These are phyloP conservation scores for Monilinia vaccinii-corymbosi DNA, from an alignment of 2,329 filamentous ascomycete genomes.

Conservation along the genomic window DNA sequence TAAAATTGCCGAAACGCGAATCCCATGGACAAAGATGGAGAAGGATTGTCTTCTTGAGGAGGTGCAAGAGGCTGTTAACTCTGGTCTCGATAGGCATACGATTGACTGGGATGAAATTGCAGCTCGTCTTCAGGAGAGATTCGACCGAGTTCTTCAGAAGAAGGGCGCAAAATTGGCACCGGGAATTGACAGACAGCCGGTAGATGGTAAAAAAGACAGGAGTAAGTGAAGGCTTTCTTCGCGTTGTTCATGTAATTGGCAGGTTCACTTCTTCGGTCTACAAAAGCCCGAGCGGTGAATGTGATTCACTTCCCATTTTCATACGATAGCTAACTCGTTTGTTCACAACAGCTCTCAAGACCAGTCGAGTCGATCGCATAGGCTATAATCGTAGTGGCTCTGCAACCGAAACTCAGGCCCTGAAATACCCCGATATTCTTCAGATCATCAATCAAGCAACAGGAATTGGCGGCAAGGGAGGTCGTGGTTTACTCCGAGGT, in stretches of 20 bases:
- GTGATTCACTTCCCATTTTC: not conserved
- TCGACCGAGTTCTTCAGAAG: not conserved
- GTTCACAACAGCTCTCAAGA: not conserved
- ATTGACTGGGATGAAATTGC: constrained; percentile 1
- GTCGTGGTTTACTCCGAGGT: not conserved
- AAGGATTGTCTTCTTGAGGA: not conserved
- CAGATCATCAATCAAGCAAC: not conserved
- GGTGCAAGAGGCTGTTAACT: not conserved
- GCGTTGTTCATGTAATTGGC: not conserved
- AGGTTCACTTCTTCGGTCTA: not conserved
- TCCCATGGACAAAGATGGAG: constrained; percentile 1
- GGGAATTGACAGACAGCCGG: not conserved
- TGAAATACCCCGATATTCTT: not conserved
- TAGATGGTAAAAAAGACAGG: not conserved
- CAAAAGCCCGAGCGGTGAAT: not conserved
- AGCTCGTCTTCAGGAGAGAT: not conserved
- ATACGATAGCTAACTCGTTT: not conserved
- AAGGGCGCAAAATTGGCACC: constrained; percentile 1
- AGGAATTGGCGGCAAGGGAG: not conserved
- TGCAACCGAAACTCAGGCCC: not conserved
- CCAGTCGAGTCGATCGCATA: not conserved
- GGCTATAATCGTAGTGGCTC: not conserved
- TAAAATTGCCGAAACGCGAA: not conserved
- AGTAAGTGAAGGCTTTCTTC: not conserved
- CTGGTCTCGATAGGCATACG: not conserved